phyloP scores from a whole-genome alignment of 139 green algal species.

The Closterium sp. region DNA sequence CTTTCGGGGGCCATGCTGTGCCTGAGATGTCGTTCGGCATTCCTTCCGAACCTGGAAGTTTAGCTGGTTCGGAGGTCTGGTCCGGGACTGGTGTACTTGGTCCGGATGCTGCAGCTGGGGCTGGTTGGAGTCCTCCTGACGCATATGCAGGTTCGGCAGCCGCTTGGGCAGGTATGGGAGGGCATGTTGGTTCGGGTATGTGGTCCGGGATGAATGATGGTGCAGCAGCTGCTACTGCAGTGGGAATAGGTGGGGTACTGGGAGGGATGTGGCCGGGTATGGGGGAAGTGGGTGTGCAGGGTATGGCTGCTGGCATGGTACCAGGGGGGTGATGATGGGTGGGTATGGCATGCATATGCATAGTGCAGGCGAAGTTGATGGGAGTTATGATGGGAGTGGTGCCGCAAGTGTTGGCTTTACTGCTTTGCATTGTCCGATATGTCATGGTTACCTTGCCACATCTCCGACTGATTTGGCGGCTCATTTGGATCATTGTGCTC shows the following conservation, averaged over 20 bases:
- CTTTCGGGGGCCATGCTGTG: neutral
- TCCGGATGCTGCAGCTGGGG: neutral
- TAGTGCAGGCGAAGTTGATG: neutral
- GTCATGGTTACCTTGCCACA: neutral
- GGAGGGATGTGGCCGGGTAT: neutral
- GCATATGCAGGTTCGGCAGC: neutral
- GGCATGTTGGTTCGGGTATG: neutral
- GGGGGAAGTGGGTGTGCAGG: neutral
- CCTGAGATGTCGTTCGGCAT: neutral
- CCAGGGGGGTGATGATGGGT: neutral
- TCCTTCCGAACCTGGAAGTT: neutral
- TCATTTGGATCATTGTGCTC: neutral
- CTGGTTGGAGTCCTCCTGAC: neutral
- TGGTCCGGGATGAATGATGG: neutral
- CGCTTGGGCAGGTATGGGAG: neutral
- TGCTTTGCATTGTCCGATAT: neutral
- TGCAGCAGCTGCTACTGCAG: neutral
- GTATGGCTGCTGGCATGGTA: neutral
- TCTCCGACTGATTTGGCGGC: neutral
- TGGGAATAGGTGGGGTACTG: neutral
- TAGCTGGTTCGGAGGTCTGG: neutral
- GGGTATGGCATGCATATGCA: neutral
- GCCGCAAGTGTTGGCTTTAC: neutral
- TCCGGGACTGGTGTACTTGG: neutral
- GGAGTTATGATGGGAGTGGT: neutral